A percentile compares a stretch with the other conserved stretches of the same genome.
Conservation (phyloP, 306 rosid genomes). For the Quercus glauca region DNA sequence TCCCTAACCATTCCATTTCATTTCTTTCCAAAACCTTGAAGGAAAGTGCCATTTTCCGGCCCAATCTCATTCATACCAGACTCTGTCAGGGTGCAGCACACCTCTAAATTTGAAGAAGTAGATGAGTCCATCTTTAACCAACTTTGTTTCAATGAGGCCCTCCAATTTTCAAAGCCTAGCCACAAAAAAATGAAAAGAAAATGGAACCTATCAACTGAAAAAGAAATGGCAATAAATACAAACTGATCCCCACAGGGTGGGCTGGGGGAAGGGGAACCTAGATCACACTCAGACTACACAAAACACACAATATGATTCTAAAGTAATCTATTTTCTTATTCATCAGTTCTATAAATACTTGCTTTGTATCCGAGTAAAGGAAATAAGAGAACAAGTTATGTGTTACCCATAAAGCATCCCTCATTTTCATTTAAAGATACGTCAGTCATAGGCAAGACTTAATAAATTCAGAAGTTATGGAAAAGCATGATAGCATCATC, state of each 20-base stretch:
- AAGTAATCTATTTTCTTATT: background rate
- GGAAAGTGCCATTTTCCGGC: no score
- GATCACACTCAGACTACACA: background rate
- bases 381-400: background rate
- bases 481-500: constrained; percentile 90
- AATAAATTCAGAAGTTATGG: constrained; percentile 64
- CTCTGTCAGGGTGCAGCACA: no score
- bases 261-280: background rate
- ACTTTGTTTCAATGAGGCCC: no score
- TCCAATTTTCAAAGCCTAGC: no score
- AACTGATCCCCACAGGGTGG: background rate
- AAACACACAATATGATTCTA: background rate
- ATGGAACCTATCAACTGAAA: background rate
- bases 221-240: background rate
- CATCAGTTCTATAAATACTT: background rate
- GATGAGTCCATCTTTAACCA: no score
- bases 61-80: no score
- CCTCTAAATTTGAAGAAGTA: no score
- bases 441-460: background rate
- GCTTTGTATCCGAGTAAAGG: background rate
- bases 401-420: background rate
- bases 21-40: no score
- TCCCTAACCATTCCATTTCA: no score
- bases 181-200: no score
- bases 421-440: background rate